Base-by-base conservation (phyloP, 805 yeast species). In the Naumovozyma baii region DNA sequence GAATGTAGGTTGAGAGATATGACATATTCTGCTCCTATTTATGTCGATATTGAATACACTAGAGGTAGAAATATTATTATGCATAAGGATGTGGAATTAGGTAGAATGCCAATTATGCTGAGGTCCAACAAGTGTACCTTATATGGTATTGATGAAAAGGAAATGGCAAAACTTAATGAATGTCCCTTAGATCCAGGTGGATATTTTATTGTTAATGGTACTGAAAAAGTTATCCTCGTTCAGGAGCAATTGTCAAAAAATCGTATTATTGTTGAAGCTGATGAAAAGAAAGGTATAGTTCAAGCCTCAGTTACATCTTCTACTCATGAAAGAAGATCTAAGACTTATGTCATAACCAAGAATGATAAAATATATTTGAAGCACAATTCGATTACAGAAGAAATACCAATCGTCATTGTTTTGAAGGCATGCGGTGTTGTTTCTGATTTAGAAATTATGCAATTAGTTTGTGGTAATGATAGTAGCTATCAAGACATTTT, bases 161-260 rank as follows among this genome's bases (percentile, higher is more conserved):
- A 77, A 50, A 90, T 92, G 97, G 96, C 98, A 0, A 66, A 66
- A 18, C 69, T 83, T 49, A 80, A 84, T 51, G 98, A 92, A 63
- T 92, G 98, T 63, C 98, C 98, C 0, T 69, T 92, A 37, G 98
- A 92, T 64, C 98, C 98, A 5, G 98, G 98, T 65, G 98, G 98
- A 54, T 92, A 92, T 58, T 92, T 92, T 56, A 84, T 90, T 56
- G 96, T 90, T 37, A 90, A 90, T 58, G 98, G 98, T 61, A 92
- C 98, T 0, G 98, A 92, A 54, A 92, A 92, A 61, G 98, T 92
- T 34, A 92, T 92, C 47, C 72, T 92, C 50, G 94, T 92, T 33
- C 98, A 92, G 63, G 98, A 92, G 63, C 98, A 92, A 69, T 70
- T 92, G 59, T 81, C 94, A 37, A 92, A 92, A 66, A 92, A 92